Conservation (phyloP, 306 rosid genomes). For the Chamaecrista fasciculata region DNA sequence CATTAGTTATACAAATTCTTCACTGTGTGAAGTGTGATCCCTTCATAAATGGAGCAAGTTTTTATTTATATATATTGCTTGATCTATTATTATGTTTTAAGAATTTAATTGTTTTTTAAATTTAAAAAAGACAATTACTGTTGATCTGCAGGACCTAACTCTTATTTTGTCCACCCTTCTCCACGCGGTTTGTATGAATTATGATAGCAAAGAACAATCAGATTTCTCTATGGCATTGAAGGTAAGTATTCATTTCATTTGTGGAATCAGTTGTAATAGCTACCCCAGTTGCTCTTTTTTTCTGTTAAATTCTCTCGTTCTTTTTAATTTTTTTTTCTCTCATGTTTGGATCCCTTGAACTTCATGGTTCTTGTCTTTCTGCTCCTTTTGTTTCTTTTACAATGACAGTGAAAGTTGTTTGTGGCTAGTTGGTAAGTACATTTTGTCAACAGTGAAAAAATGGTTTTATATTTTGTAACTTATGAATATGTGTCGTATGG, state of each 20-base stretch:
- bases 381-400: neutral
- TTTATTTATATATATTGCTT: slow-evolving; percentile 7
- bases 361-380: neutral
- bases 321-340: neutral
- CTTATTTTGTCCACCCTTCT: slow-evolving; percentile 73
- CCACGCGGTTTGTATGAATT: slow-evolving; percentile 70
- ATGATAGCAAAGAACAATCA: slow-evolving; percentile 70
- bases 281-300: slow-evolving; percentile 18
- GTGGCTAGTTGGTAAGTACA: neutral
- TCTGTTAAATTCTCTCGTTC: neutral
- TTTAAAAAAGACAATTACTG: neutral
- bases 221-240: slow-evolving; percentile 81
- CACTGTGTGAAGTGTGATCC: neutral
- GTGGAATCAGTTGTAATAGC: slow-evolving; percentile 20
- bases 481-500: too few relatives aligned
- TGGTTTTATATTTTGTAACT: too few relatives aligned
- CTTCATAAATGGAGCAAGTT: neutral
- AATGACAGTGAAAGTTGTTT: slow-evolving; percentile 7
- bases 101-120: slow-evolving; percentile 8
- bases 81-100: slow-evolving; percentile 15
- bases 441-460: too few relatives aligned
- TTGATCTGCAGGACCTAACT: slow-evolving; percentile 68
- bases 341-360: slow-evolving; percentile 31
- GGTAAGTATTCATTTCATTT: slow-evolving; percentile 44
- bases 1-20: neutral